Evolutionary conservation across 2,329 filamentous ascomycete species (phyloP), one percentile per base, ranked within the genome.

Genomic region (Talaromyces sp.): DNA sequence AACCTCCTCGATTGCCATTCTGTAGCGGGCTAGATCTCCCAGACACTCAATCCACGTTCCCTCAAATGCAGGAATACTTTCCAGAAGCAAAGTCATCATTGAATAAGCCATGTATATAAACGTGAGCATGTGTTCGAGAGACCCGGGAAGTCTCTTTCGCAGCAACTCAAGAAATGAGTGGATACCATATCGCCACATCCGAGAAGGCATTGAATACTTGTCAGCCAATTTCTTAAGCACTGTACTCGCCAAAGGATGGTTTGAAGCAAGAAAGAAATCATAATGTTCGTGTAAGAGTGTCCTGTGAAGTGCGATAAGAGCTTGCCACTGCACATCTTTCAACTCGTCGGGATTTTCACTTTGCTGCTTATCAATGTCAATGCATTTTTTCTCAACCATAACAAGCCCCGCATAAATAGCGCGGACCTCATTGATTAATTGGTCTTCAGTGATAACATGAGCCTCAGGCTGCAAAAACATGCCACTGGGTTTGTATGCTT

Each of bases 41-140:
- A 98, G 77, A 58, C 93, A 97, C 65, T 97, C 93, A 9, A 96
- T 90, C 93, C 93, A 98, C 0, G 90, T 96, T 60, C 95, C 89
- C 57, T 89, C 84, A 65, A 96, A 97, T 0, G 84, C 81, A 0
- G 89, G 87, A 0, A 96, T 90, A 0, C 90, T 96, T 68, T 98
- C 93, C 62, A 92, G 89, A 0, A 97, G 75, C 0, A 97, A 75
- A 0, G 90, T 89, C 84, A 97, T 91, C 86, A 96, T 96, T 2
- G 89, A 89, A 65, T 97, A 98, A 0, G 92, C 89, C 17, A 93
- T 75, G 64, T 96, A 96, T 0, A 98, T 91, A 59, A 96, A 98
- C 0, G 87, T 86, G 0, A 96, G 78, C 92, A 98, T 97, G 59
- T 96, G 89, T 55, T 97, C 93, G 0, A 92, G 76, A 1, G 89